Conservation (phyloP, 495 filamentous ascomycete species). For the Apodospora peruviana region DNA sequence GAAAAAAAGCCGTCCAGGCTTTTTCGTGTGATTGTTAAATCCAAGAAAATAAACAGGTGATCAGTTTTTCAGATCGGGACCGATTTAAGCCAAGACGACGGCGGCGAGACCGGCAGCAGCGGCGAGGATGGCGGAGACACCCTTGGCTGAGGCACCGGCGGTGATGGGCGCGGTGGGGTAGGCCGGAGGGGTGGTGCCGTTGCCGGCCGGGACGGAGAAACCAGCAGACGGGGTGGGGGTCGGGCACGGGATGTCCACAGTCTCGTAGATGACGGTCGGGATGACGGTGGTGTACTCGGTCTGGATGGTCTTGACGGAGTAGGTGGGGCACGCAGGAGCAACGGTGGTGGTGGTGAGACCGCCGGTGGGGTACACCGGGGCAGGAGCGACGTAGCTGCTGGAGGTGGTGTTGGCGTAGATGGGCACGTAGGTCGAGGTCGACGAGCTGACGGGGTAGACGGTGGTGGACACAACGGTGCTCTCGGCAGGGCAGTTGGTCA, state of each 20-base stretch:
- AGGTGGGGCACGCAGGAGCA: slow-evolving; percentile 27
- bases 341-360: slow-evolving; percentile 15
- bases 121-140: slow-evolving; percentile 40
- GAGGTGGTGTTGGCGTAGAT: slow-evolving; percentile 11
- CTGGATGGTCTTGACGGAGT: slow-evolving; percentile 36
- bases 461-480: slow-evolving; percentile 35
- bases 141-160: slow-evolving; percentile 39
- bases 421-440: slow-evolving; percentile 20
- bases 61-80: neutral
- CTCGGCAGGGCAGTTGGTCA: slow-evolving; percentile 49
- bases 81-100: slow-evolving; percentile 46
- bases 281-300: slow-evolving; percentile 43
- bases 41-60: neutral
- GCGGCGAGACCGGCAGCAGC: slow-evolving; percentile 48
- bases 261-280: slow-evolving; percentile 50
- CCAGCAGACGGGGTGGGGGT: slow-evolving; percentile 26
- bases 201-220: slow-evolving; percentile 23
- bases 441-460: slow-evolving; percentile 33
- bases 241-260: slow-evolving; percentile 35
- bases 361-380: slow-evolving; percentile 5
- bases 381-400: slow-evolving; percentile 21
- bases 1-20: slow-evolving; percentile 7
- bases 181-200: slow-evolving; percentile 25
- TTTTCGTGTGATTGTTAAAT: no score
- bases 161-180: slow-evolving; percentile 35